Conservation (phyloP, 2,329 filamentous ascomycete species). For the Talaromyces sp. region DNA sequence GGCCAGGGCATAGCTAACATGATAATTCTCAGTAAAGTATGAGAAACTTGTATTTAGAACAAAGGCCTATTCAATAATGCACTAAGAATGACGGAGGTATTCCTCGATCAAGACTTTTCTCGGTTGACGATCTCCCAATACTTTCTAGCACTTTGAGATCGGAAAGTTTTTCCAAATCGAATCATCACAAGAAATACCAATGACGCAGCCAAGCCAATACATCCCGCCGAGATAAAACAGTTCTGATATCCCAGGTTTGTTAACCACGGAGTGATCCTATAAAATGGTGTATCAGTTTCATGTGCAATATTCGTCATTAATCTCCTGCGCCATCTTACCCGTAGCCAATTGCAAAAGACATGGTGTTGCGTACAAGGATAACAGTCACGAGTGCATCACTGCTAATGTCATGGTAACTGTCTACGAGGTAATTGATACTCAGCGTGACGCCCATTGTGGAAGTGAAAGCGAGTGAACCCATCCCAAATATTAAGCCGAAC, state of each 20-base stretch:
- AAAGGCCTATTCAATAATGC: too few species aligned
- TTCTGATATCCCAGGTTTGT: conserved; percentile 40
- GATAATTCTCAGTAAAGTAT: too few species aligned
- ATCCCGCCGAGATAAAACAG: conserved; percentile 39
- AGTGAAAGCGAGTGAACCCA: conserved; percentile 38
- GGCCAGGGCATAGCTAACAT: too few species aligned
- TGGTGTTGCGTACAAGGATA: conserved; percentile 45
- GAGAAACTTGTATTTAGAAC: too few species aligned
- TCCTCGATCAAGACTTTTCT: conserved; percentile 16
- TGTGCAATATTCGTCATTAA: background rate
- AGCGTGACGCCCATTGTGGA: conserved; percentile 33
- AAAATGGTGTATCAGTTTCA: background rate
- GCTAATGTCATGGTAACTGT: conserved; percentile 37
- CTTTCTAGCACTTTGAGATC: conserved; percentile 27
- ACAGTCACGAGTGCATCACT: conserved; percentile 38
- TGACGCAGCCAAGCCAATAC: conserved; percentile 31
- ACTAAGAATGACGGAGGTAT: too few species aligned
- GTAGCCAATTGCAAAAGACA: conserved; percentile 44
- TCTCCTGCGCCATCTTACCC: conserved; percentile 22
- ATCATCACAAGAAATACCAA: conserved; percentile 37
- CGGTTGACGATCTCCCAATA: conserved; percentile 36
- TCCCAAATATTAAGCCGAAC: conserved; percentile 37
- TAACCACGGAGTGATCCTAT: conserved; percentile 44
- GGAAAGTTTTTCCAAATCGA: conserved; percentile 32
- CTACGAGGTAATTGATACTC: conserved; percentile 37